A percentile compares a stretch with the other conserved stretches of the same genome.
Evolutionary conservation across 371 early-diverging fungal species (phyloP).

Genomic region (Blastocladiella emersonii): DNA sequence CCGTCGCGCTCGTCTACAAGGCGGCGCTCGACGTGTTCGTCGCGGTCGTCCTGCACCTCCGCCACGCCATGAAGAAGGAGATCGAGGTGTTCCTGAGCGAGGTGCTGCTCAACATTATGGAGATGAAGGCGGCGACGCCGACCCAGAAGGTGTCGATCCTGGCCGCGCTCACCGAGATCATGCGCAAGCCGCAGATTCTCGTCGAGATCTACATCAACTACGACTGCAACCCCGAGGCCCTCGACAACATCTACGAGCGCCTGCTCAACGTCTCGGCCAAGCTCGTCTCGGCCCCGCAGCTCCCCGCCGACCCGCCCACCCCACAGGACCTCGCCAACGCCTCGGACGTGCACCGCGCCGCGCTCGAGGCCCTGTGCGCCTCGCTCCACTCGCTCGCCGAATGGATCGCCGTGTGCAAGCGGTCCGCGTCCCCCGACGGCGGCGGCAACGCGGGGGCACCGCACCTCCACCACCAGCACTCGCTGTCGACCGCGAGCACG

Average conservation of each 20-base stretch:
- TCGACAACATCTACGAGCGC: conserved; percentile 64
- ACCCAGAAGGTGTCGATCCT: conserved; percentile 31
- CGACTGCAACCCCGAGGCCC: conserved; percentile 73
- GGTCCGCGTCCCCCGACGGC: background rate
- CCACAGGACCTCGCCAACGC: conserved; percentile 36
- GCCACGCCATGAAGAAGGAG: conserved; percentile 59
- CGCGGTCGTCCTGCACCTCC: conserved; percentile 47
- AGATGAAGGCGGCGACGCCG: conserved; percentile 27
- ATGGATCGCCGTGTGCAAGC: background rate
- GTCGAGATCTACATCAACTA: conserved; percentile 94
- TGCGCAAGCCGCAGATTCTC: conserved; percentile 67
- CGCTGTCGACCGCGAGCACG: background rate
- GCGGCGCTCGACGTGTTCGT: conserved; percentile 70
- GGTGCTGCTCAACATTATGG: conserved; percentile 52
- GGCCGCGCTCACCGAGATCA: conserved; percentile 34
- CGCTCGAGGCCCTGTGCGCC: conserved; percentile 19
- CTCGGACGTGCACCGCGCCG: conserved; percentile 37
- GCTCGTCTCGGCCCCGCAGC: conserved; percentile 39
- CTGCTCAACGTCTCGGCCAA: conserved; percentile 49
- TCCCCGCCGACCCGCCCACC: conserved; percentile 43
- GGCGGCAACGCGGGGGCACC: too few species aligned
- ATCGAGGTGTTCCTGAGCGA: conserved; percentile 64
- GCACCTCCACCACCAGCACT: background rate
- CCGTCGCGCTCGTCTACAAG: conserved; percentile 67
- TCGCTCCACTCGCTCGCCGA: background rate